Conservation (phyloP, 2,329 filamentous ascomycete genomes). For the Penicillium sp. region DNA sequence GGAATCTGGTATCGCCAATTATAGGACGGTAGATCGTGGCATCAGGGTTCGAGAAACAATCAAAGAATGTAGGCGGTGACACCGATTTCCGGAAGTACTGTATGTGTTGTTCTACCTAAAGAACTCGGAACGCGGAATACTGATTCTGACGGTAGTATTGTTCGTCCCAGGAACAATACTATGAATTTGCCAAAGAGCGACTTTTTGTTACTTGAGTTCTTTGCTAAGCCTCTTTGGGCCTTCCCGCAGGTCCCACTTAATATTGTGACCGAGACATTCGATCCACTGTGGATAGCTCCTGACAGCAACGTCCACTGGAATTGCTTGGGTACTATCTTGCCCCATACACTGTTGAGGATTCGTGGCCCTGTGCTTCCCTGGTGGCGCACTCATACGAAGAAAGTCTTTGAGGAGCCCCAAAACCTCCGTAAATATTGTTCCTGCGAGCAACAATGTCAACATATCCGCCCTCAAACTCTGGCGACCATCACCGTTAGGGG, state of each 20-base stretch:
- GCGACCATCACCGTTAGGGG: neutral
- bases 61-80: too few species aligned
- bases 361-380: neutral
- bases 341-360: neutral
- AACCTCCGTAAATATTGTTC: neutral
- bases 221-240: neutral
- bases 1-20: too few species aligned
- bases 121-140: too few species aligned
- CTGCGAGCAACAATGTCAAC: neutral
- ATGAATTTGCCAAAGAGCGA: too few species aligned
- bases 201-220: neutral
- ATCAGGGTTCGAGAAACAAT: too few species aligned
- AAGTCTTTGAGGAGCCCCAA: neutral
- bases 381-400: neutral
- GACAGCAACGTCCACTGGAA: neutral
- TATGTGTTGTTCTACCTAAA: too few species aligned
- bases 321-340: neutral
- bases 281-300: neutral
- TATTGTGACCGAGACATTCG: neutral
- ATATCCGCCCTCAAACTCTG: neutral
- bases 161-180: too few species aligned
- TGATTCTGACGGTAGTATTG: too few species aligned
- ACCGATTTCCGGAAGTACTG: too few species aligned
- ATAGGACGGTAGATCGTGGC: too few species aligned
- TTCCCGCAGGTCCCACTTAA: neutral